phyloP scores from a whole-genome alignment of 1,139 yeast species.

The Saccharomyces hybrid region DNA sequence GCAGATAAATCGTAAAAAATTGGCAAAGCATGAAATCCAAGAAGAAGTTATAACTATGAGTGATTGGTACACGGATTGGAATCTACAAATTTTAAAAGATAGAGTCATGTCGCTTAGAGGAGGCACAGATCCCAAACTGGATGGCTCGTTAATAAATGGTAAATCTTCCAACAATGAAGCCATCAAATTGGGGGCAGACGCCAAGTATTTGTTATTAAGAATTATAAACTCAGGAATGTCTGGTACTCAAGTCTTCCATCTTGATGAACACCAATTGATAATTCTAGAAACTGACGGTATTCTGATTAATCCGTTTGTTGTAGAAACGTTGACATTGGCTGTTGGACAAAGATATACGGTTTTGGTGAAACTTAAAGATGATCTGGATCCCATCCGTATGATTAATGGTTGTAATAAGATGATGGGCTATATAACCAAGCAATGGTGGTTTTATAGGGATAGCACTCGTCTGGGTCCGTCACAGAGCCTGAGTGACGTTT shows the following conservation, averaged over 20 bases:
- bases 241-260: constrained; percentile 39
- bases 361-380: constrained; percentile 39
- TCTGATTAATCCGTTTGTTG: constrained; percentile 45
- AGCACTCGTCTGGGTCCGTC: background rate
- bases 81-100: constrained; percentile 53
- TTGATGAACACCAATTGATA: constrained; percentile 43
- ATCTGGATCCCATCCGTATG: constrained; percentile 18
- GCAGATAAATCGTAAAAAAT: constrained; percentile 42
- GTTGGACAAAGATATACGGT: constrained; percentile 73
- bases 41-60: constrained; percentile 57
- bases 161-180: constrained; percentile 48
- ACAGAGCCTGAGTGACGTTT: constrained; percentile 2
- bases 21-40: constrained; percentile 43
- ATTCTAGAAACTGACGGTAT: constrained; percentile 68
- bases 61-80: constrained; percentile 49
- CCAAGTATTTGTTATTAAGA: constrained; percentile 42
- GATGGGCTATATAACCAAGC: constrained; percentile 28
- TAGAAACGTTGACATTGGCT: constrained; percentile 53
- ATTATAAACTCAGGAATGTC: constrained; percentile 40
- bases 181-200: constrained; percentile 45
- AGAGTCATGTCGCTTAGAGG: constrained; percentile 35
- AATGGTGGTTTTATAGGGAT: constrained; percentile 14
- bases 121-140: constrained; percentile 29
- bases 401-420: constrained; percentile 28
- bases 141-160: constrained; percentile 37